phyloP scores from a whole-genome alignment of 1,139 yeast genomes.

The Scheffersomyces titani region DNA sequence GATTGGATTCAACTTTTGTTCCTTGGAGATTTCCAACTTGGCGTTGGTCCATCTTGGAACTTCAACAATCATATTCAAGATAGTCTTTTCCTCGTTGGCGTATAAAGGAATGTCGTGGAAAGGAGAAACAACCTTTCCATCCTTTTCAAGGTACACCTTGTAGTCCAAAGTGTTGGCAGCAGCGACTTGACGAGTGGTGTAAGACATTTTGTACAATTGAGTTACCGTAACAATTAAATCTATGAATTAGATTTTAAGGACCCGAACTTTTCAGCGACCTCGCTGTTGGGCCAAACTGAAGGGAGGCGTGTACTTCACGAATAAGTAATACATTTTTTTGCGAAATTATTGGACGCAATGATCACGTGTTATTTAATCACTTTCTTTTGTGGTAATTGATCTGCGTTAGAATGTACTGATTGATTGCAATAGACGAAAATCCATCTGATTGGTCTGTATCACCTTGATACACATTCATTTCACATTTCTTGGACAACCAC shows the following conservation, averaged over 20 bases:
- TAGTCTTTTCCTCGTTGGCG: slow-evolving; percentile 59
- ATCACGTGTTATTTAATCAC: slow-evolving; percentile 7
- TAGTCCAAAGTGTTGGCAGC: slow-evolving; percentile 90
- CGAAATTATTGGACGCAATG: not conserved
- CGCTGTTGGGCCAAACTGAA: not conserved
- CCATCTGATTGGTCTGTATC: slow-evolving; percentile 3
- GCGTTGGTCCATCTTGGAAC: slow-evolving; percentile 97
- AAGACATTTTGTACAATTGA: slow-evolving; percentile 49
- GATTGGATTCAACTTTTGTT: slow-evolving; percentile 78
- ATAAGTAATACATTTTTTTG: not conserved
- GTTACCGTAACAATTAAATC: not conserved
- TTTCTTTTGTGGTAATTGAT: slow-evolving; percentile 1
- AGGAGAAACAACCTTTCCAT: slow-evolving; percentile 61
- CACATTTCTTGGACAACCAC: slow-evolving; percentile 56
- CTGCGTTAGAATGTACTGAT: slow-evolving; percentile 13
- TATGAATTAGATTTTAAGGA: too few relatives aligned
- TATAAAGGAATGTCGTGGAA: slow-evolving; percentile 90
- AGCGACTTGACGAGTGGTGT: slow-evolving; percentile 83
- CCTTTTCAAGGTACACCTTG: slow-evolving; percentile 71
- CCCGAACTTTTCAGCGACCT: not conserved
- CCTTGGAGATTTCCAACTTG: slow-evolving; percentile 84
- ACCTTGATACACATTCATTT: slow-evolving; percentile 45
- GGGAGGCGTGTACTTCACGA: not conserved
- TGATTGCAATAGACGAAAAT: slow-evolving; percentile 1
- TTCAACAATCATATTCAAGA: slow-evolving; percentile 88